A percentile compares a stretch with the other conserved stretches of the same genome.
Evolutionary conservation across 2,329 filamentous ascomycete genomes (phyloP).

Genomic region (Fusarium torulosum): DNA sequence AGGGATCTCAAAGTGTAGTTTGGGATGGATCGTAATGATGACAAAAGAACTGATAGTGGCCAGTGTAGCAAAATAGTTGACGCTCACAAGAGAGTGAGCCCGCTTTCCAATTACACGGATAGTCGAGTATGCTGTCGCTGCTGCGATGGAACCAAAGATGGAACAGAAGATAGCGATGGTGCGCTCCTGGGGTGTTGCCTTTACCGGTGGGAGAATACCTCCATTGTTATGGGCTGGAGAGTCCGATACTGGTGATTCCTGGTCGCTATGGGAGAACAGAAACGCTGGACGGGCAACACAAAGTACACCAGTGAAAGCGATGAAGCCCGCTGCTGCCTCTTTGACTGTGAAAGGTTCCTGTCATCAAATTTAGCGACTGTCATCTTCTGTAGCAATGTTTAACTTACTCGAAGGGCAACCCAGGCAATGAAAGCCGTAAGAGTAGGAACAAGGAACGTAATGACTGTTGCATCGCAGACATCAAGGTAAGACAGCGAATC

Average conservation of each 20-base stretch:
- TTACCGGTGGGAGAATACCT: constrained; percentile 49
- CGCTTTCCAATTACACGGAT: constrained; percentile 81
- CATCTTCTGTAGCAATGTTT: fast-evolving
- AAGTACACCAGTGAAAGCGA: constrained; percentile 79
- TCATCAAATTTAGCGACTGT: neutral
- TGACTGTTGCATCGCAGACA: constrained; percentile 81
- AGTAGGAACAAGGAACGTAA: constrained; percentile 82
- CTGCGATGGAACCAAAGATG: constrained; percentile 76
- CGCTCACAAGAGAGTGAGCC: constrained; percentile 79
- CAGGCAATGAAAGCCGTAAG: constrained; percentile 75
- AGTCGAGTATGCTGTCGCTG: constrained; percentile 76
- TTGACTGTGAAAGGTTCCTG: constrained; percentile 78
- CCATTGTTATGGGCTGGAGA: constrained; percentile 14
- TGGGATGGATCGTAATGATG: constrained; percentile 64
- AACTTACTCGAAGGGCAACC: constrained; percentile 56
- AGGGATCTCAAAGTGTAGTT: constrained; percentile 56
- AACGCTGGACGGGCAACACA: constrained; percentile 79
- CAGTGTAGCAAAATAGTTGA: constrained; percentile 80
- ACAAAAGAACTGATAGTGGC: constrained; percentile 74
- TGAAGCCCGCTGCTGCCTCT: constrained; percentile 75
- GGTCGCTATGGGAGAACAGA: constrained; percentile 59
- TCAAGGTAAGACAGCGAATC: constrained; percentile 73
- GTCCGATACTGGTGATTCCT: neutral
- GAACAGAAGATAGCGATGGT: constrained; percentile 74
- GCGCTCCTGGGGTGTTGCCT: constrained; percentile 69